phyloP scores from a whole-genome alignment of 139 green algal species.

The Bryopsis sp. region DNA sequence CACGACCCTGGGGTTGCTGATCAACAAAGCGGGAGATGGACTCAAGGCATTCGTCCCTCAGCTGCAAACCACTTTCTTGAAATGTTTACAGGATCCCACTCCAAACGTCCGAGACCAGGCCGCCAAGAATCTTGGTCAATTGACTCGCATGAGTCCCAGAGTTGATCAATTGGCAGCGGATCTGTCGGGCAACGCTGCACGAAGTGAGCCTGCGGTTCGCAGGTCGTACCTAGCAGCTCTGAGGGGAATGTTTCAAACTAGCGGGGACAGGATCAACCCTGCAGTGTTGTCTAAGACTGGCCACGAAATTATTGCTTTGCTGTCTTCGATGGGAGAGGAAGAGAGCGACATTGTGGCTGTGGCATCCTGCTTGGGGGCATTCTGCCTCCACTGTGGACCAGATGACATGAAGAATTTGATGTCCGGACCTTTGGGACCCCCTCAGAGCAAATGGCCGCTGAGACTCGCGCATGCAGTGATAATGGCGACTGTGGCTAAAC shows the following conservation, averaged over 20 bases:
- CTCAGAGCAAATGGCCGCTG: not conserved
- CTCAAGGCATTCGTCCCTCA: slow-evolving; percentile 96
- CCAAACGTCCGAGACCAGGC: slow-evolving; percentile 39
- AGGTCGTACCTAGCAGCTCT: slow-evolving; percentile 64
- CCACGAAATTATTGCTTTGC: slow-evolving; percentile 18
- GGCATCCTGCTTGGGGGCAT: slow-evolving; percentile 22
- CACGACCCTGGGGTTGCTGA: slow-evolving; percentile 72
- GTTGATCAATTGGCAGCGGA: slow-evolving; percentile 65
- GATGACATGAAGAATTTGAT: slow-evolving; percentile 10
- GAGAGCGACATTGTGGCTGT: slow-evolving; percentile 12
- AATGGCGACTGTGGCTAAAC: slow-evolving; percentile 22
- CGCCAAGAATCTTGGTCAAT: slow-evolving; percentile 69
- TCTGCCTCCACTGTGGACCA: slow-evolving; percentile 17
- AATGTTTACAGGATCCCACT: slow-evolving; percentile 80
- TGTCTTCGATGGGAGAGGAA: slow-evolving; percentile 12
- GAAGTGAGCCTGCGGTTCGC: slow-evolving; percentile 29
- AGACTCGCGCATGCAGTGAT: slow-evolving; percentile 29
- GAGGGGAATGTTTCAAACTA: slow-evolving; percentile 41
- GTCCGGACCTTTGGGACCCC: not conserved
- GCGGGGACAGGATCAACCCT: slow-evolving; percentile 41
- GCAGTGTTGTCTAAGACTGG: slow-evolving; percentile 44
- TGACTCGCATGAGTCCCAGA: slow-evolving; percentile 57
- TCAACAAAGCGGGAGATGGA: slow-evolving; percentile 67
- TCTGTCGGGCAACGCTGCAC: slow-evolving; percentile 34
- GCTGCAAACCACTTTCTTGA: slow-evolving; percentile 97